These are phyloP conservation scores for Sedum album DNA, from an alignment of 164 flowering plant genomes.

Conservation along the genomic window DNA sequence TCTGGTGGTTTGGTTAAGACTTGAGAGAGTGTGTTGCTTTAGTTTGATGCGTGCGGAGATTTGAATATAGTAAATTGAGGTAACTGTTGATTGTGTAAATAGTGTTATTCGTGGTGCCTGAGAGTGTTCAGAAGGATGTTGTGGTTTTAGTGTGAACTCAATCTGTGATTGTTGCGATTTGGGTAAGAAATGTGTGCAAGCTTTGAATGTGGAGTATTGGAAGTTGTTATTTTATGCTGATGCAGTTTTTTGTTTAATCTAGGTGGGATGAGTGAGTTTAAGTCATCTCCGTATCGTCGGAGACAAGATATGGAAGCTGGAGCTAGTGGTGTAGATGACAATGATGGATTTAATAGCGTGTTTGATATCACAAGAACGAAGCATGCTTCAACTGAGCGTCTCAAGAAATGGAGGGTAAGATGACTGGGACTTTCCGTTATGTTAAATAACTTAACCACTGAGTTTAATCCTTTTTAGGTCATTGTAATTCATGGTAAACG, in stretches of 20 bases:
- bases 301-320: slow-evolving; percentile 43
- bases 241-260: slow-evolving; percentile 42
- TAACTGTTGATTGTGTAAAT: not conserved
- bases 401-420: slow-evolving; percentile 80
- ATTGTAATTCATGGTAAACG: no score
- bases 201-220: slow-evolving; percentile 52
- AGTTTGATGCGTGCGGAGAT: no score
- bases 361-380: slow-evolving; percentile 62
- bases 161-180: not conserved
- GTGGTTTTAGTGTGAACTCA: not conserved
- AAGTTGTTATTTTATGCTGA: not conserved
- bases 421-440: not conserved
- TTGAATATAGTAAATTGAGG: not conserved
- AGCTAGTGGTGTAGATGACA: slow-evolving; percentile 16
- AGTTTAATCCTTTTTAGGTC: no score
- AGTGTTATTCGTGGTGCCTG: not conserved
- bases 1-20: no score
- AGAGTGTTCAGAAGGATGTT: not conserved
- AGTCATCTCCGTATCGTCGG: slow-evolving; percentile 33
- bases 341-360: slow-evolving; percentile 23
- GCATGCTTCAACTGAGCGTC: slow-evolving; percentile 61
- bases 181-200: slow-evolving; percentile 7
- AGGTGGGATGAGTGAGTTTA: slow-evolving; percentile 11
- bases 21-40: no score
- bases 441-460: no score